Evolutionary conservation across 257 asterid species (phyloP), one percentile per base, ranked within the genome.

Genomic region (Salvia hispanica): DNA sequence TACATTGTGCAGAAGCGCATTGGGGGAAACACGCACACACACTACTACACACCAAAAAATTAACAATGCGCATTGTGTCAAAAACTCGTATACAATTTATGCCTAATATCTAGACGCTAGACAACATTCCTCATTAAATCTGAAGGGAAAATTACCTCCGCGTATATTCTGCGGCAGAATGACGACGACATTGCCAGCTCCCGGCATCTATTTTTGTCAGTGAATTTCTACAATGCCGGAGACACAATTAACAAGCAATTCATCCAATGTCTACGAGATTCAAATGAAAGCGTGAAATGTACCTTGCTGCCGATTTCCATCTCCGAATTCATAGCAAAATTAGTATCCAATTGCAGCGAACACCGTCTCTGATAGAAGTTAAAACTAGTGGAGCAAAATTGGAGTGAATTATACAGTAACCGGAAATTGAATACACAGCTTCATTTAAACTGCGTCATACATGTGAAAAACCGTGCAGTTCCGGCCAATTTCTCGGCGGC

Each of bases 161-260:
- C 77, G 77, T 83, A 87, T 54, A 85, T 79, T 81, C 84, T 83
- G 63, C 85, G 82, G 82, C 79, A 75, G 62, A 85, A 84, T 43
- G 88, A 74, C 52, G 93, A 87, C 4, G 93, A 76, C 62, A 75
- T 75, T 46, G 81, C 79, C 72, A 67, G 67, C 54, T 80, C 77
- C 46, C 31, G 40, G 47, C 74, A 54, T 71, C 72, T 74, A 39
- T 18, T 76, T 43, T 72, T 79, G 1, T 74, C 85, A 14, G 66
- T 66, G 42, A 54, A 56, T 65, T 80, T 80, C 90, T 85, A 54
- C 76, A 69, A 62, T 12, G 53, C 54, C 40, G 53, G 31, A 4
- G 33, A 45, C 12, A 25, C 6, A 65, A 33, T 69, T 62, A 33
- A 54, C 55, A 42, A 58, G 70, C 2, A 51, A 50, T 33, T 64